Base-by-base conservation (phyloP, 495 filamentous ascomycete genomes). In the Penicillium bovifimosum region DNA sequence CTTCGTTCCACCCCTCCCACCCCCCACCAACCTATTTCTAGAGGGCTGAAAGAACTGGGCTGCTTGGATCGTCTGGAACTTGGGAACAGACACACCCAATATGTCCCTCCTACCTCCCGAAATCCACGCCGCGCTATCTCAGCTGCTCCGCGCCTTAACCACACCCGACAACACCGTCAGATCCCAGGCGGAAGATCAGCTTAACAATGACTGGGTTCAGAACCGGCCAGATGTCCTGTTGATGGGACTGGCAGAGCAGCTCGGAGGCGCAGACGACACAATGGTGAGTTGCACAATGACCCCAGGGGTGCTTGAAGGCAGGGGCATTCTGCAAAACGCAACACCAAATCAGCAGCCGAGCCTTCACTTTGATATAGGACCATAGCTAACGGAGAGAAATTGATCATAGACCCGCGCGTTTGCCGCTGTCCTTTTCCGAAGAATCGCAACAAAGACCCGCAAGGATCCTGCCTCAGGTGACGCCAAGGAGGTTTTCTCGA, bases 201-300 rank as follows among this genome's bases (percentile, higher is more conserved):
- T 99, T 53, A 89, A 87, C 63, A 86, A 82, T 70, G 87, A 91
- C 69, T 99, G 93, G 93, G 84, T 90, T 34, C 77, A 74, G 46
- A 78, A 79, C 16, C 80, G 85, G 36, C 91, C 95, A 32, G 91
- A 95, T 58, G 76, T 93, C 54, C 74, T 97, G 33, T 72, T 99
- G 68, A 90, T 96, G 86, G 95, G 91, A 50, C 71, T 99, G 59
- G 90, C 85, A 16, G 95, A 99, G 71, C 91, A 97, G 72, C 86
- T 96, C 61, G 81, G 86, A 58, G 81, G 76, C 14, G 78, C 86
- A 17, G 76, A 80, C 54, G 85, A 91, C 59, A 62, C 84, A 47
- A 73, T 76, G 48, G 90, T 92, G 77, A 72, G 80, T 78, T 40
- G 38, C 53, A 26, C 38, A n/a, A n/a, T n/a, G 14, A 49, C 43